A percentile compares a stretch with the other conserved stretches of the same genome.
These are phyloP conservation scores for Fusarium solani-melongenae DNA, from an alignment of 2,329 filamentous ascomycete genomes.

Conservation along the genomic window DNA sequence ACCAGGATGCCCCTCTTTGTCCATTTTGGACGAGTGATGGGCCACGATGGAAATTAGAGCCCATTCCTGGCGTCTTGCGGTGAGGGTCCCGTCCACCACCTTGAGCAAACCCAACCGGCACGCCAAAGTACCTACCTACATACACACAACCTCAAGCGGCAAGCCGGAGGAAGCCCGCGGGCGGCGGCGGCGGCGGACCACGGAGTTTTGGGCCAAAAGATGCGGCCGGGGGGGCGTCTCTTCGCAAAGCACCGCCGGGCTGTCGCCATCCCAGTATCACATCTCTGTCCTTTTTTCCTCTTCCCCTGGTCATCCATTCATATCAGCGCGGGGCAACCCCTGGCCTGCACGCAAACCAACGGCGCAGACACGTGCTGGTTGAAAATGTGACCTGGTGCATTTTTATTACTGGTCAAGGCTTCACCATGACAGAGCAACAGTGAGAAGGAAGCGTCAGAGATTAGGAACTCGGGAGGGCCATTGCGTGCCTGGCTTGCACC, in stretches of 20 bases:
- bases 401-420: conserved; percentile 25
- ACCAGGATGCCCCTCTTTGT: conserved; percentile 4
- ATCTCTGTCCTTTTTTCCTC: conserved; percentile 8
- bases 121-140: not conserved
- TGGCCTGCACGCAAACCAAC: conserved; percentile 39
- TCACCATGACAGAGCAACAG: conserved; percentile 1
- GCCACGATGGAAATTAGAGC: conserved; percentile 22
- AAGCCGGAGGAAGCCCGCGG: conserved; percentile 17
- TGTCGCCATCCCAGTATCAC: conserved; percentile 15
- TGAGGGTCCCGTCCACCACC: conserved; percentile 11
- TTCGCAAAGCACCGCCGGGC: conserved; percentile 9
- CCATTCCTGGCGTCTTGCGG: conserved; percentile 35
- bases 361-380: conserved; percentile 40
- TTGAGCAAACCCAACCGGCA: conserved; percentile 15
- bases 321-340: conserved; percentile 16
- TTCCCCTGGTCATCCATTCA: not conserved
- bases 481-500: conserved; percentile 4
- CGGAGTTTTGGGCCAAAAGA: conserved; percentile 5
- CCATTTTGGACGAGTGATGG: conserved; percentile 22
- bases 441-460: conserved; percentile 10
- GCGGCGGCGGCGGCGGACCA: conserved; percentile 1
- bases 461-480: not conserved
- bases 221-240: not conserved
- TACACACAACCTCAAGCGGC: conserved; percentile 8
- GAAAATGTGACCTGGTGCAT: conserved; percentile 41